These are phyloP conservation scores for Aureobasidium pullulans DNA, from an alignment of 2,329 filamentous ascomycete species.

Conservation along the genomic window DNA sequence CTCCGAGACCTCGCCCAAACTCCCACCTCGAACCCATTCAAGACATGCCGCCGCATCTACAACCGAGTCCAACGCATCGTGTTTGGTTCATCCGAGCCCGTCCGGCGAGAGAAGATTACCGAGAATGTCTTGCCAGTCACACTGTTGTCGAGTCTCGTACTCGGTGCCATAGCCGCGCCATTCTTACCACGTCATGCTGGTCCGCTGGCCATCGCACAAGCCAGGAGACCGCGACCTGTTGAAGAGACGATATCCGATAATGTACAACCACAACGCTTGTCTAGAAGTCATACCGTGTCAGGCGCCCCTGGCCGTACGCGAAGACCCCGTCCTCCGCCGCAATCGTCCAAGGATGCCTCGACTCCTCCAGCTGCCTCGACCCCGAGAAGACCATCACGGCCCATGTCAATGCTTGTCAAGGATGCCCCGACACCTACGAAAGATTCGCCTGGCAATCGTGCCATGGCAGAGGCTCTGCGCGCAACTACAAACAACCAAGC, in stretches of 20 bases:
- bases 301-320: slow-evolving; percentile 35
- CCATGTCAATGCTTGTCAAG: background rate
- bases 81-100: slow-evolving; percentile 65
- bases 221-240: slow-evolving; percentile 62
- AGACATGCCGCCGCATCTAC: slow-evolving; percentile 75
- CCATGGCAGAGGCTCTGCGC: slow-evolving; percentile 21
- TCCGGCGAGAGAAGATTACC: slow-evolving; percentile 65
- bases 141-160: slow-evolving; percentile 70
- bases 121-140: slow-evolving; percentile 76
- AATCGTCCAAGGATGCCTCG: slow-evolving; percentile 13
- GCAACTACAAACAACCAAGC: slow-evolving; percentile 24
- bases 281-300: slow-evolving; percentile 63
- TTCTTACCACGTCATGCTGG: slow-evolving; percentile 71
- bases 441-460: background rate
- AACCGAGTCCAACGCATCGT: slow-evolving; percentile 86
- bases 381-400: slow-evolving; percentile 1
- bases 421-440: background rate
- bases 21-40: slow-evolving; percentile 69
- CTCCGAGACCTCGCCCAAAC: slow-evolving; percentile 71
- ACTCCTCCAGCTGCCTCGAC: background rate
- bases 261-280: slow-evolving; percentile 48
- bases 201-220: slow-evolving; percentile 73
- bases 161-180: slow-evolving; percentile 68
- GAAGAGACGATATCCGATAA: slow-evolving; percentile 56
- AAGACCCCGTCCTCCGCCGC: slow-evolving; percentile 31